phyloP scores from a whole-genome alignment of 1,139 yeast species.

The Blastobotrys ciferrii region DNA sequence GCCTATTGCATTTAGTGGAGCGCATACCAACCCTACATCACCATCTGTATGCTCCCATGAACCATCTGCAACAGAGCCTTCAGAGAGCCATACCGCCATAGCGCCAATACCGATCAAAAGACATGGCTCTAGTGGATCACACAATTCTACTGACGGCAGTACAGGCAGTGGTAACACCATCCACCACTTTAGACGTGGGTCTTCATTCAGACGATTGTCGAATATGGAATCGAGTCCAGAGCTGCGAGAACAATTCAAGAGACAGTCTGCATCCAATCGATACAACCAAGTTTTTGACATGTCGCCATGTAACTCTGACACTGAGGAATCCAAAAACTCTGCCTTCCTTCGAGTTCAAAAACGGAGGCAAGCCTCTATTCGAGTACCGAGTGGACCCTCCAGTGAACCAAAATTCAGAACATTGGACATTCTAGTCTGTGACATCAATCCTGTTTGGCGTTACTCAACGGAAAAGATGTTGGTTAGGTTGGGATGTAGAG shows the following conservation, averaged over 20 bases:
- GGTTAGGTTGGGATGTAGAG: conserved; percentile 75
- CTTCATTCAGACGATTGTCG: conserved; percentile 24
- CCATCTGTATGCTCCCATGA: conserved; percentile 1
- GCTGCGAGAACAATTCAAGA: conserved; percentile 28
- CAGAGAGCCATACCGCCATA: not conserved
- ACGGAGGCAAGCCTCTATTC: conserved; percentile 53
- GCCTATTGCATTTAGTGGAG: not conserved
- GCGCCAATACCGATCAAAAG: conserved; percentile 8
- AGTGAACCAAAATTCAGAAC: conserved; percentile 33
- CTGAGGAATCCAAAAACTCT: conserved; percentile 55
- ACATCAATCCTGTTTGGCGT: conserved; percentile 80
- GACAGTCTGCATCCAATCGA: conserved; percentile 27
- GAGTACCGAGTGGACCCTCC: conserved; percentile 28
- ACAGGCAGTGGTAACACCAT: not conserved
- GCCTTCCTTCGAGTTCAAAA: conserved; percentile 55
- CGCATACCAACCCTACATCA: not conserved
- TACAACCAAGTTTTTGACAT: conserved; percentile 42
- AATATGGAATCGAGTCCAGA: conserved; percentile 33
- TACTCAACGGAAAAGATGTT: conserved; percentile 65
- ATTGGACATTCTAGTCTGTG: conserved; percentile 76
- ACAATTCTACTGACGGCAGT: conserved; percentile 6
- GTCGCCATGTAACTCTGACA: conserved; percentile 69
- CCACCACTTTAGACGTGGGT: not conserved
- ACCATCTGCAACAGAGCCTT: not conserved
- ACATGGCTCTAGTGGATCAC: conserved; percentile 3